These are phyloP conservation scores for Brasenia schreberi DNA, from an alignment of 164 flowering plant genomes.

Conservation along the genomic window DNA sequence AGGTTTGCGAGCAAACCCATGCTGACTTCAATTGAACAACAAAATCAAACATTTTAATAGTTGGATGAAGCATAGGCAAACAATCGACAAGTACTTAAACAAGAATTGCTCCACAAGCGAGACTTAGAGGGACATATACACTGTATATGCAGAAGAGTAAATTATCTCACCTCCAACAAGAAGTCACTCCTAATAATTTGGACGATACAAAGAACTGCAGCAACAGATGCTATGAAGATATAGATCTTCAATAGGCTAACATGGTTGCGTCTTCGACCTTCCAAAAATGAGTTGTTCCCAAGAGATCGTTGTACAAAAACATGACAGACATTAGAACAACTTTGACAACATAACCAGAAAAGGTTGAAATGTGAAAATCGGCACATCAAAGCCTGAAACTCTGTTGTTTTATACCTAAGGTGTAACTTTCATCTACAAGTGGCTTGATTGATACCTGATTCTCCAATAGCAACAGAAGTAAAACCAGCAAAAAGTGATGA, in stretches of 20 bases:
- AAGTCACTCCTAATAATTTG: constrained; percentile 15
- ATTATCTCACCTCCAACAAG: neutral
- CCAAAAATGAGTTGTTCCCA: constrained; percentile 3
- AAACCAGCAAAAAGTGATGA: constrained; percentile 19
- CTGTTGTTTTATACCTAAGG: neutral
- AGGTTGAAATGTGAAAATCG: neutral
- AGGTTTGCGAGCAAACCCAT: too few species aligned
- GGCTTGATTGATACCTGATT: constrained; percentile 31
- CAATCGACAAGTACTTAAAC: neutral
- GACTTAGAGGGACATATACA: too few species aligned
- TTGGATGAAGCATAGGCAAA: neutral
- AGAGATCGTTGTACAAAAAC: neutral
- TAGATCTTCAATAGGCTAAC: constrained; percentile 33
- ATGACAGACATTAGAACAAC: neutral
- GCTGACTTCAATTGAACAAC: neutral
- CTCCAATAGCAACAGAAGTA: constrained; percentile 41
- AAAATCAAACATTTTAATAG: too few species aligned
- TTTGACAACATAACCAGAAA: neutral
- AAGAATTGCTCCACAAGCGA: too few species aligned
- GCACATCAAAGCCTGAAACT: neutral
- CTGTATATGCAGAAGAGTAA: neutral
- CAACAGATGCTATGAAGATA: constrained; percentile 27
- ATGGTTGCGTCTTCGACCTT: constrained; percentile 58
- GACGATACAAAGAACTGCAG: constrained; percentile 20
- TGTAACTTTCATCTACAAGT: neutral